A percentile compares a stretch with the other conserved stretches of the same genome.
Conservation (phyloP, 2,329 filamentous ascomycete species). For the Sclerotiophoma versabilis region DNA sequence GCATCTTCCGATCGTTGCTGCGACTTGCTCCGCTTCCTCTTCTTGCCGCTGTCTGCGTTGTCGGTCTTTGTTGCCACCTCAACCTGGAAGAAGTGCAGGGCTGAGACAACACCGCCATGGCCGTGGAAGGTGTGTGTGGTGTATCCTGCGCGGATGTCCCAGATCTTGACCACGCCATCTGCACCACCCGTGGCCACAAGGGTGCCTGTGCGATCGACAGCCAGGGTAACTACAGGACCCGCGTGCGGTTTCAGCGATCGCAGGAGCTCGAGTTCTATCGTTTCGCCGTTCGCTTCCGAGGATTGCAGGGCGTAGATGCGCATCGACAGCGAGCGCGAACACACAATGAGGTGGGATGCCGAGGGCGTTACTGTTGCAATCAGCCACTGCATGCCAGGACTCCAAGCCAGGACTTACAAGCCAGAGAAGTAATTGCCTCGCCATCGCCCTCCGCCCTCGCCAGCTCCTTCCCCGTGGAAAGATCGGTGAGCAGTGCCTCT, state of each 20-base stretch:
- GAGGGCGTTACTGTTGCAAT: constrained; percentile 76
- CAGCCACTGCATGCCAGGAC: constrained; percentile 17
- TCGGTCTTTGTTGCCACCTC: constrained; percentile 59
- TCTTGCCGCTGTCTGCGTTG: constrained; percentile 44
- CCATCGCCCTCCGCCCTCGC: constrained; percentile 81
- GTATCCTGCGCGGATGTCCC: constrained; percentile 90
- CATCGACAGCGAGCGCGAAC: constrained; percentile 96
- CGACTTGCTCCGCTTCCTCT: constrained; percentile 52
- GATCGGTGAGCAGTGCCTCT: constrained; percentile 85
- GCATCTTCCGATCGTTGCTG: constrained; percentile 54
- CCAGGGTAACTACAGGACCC: constrained; percentile 85
- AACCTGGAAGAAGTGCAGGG: constrained; percentile 88
- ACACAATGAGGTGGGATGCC: constrained; percentile 85
- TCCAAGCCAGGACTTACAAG: constrained; percentile 54
- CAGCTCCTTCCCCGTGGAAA: constrained; percentile 81
- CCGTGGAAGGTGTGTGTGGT: constrained; percentile 95
- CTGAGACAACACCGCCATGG: constrained; percentile 88
- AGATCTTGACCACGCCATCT: constrained; percentile 93
- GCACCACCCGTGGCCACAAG: constrained; percentile 91
- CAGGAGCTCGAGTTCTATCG: constrained; percentile 67
- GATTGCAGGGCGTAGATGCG: constrained; percentile 79
- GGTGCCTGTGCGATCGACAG: constrained; percentile 86
- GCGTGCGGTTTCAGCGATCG: constrained; percentile 88
- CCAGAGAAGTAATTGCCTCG: constrained; percentile 78
- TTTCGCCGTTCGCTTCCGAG: constrained; percentile 64